These are phyloP conservation scores for Penicillium sp. DNA, from an alignment of 2,329 filamentous ascomycete genomes.

Conservation along the genomic window DNA sequence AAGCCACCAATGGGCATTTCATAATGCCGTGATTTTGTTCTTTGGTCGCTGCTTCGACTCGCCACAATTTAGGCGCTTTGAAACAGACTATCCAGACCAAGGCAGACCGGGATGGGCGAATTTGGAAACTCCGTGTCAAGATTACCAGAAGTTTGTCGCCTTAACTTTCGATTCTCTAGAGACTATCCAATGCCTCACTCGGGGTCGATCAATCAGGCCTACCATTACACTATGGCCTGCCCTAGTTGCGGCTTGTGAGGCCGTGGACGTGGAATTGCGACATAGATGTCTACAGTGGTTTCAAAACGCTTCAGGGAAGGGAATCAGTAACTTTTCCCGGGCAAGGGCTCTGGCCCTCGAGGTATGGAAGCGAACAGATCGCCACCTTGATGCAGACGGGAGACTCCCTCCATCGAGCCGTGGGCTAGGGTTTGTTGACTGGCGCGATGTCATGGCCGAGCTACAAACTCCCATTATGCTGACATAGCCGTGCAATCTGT, in stretches of 20 bases:
- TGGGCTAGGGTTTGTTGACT: background rate
- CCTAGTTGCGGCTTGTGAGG: background rate
- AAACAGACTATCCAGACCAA: background rate
- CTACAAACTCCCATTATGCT: background rate
- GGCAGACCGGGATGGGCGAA: background rate
- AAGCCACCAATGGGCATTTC: background rate
- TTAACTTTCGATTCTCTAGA: background rate
- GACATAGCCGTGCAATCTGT: background rate
- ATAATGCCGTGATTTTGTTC: background rate
- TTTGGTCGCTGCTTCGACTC: background rate
- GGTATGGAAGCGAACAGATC: background rate
- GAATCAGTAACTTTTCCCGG: background rate
- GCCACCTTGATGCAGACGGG: background rate
- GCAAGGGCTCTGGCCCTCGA: background rate
- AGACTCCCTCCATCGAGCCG: background rate
- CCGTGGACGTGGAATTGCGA: background rate
- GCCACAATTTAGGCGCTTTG: background rate
- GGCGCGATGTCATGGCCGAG: background rate
- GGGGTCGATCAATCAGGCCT: background rate
- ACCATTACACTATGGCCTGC: background rate
- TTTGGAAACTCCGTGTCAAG: background rate
- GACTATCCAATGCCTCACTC: background rate
- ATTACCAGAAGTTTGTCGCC: background rate
- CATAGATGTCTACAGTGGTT: background rate
- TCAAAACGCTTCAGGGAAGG: background rate